Evolutionary conservation across 805 yeast species (phyloP).

Genomic region (Candida maesae): DNA sequence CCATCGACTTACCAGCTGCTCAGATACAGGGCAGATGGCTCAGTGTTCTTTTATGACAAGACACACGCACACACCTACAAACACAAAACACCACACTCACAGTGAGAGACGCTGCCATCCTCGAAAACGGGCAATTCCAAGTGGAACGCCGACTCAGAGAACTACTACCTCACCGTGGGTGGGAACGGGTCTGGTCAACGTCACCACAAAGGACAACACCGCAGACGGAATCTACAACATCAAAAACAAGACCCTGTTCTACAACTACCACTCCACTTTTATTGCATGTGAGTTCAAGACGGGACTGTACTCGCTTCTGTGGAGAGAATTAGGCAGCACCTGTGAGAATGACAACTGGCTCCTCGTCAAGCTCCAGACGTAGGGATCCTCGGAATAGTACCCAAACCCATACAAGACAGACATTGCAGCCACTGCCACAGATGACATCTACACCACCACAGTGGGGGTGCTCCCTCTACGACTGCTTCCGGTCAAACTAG

Average conservation of each 20-base stretch:
- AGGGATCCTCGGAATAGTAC: slow-evolving; percentile 9
- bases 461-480: slow-evolving; percentile 3
- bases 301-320: slow-evolving; percentile 17
- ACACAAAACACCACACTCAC: slow-evolving; percentile 4
- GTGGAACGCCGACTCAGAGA: slow-evolving; percentile 1
- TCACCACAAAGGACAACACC: slow-evolving; percentile 4
- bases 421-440: slow-evolving; percentile 19
- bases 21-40: slow-evolving; percentile 12
- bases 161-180: slow-evolving; percentile 12
- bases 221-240: slow-evolving; percentile 19
- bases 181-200: slow-evolving; percentile 14
- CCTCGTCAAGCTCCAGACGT: slow-evolving; percentile 16
- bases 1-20: slow-evolving; percentile 20
- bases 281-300: slow-evolving; percentile 18
- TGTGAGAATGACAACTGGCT: slow-evolving; percentile 22
- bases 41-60: slow-evolving; percentile 17
- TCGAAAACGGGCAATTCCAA: slow-evolving; percentile 14
- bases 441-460: slow-evolving; percentile 20
- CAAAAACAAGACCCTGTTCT: slow-evolving; percentile 10
- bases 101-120: slow-evolving; percentile 12
- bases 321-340: slow-evolving; percentile 22
- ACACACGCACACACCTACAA: slow-evolving; percentile 1
- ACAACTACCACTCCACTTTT: slow-evolving; percentile 20
- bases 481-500: slow-evolving; percentile 2
- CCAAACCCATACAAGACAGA: slow-evolving; percentile 18